These are phyloP conservation scores for Xylariomycetidae sp. DNA, from an alignment of 2,329 filamentous ascomycete species.

Conservation along the genomic window DNA sequence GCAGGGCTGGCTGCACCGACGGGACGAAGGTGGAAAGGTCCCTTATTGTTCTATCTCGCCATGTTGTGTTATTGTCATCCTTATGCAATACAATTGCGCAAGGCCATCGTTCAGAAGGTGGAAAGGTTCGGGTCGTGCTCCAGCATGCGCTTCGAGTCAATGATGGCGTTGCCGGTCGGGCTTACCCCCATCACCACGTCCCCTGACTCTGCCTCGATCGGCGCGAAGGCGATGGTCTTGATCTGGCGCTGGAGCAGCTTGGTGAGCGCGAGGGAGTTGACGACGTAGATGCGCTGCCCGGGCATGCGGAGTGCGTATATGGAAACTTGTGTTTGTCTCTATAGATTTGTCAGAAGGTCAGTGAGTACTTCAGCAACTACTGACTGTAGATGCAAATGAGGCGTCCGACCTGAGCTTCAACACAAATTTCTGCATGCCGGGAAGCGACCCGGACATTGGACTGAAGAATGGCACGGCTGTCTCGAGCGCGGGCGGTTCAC, in stretches of 20 bases:
- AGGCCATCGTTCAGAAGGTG: no score
- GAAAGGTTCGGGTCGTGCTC: constrained; percentile 3
- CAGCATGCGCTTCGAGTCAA: constrained; percentile 5
- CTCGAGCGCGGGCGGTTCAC: constrained; percentile 7
- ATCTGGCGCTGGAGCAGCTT: constrained; percentile 8
- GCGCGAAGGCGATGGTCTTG: constrained; percentile 9
- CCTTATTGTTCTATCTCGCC: no score
- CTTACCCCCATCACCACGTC: constrained; percentile 7
- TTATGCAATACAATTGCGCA: no score
- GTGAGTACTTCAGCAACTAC: neutral
- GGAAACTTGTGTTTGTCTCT: constrained; percentile 11
- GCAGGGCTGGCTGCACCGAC: constrained; percentile 5
- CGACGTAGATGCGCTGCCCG: constrained; percentile 9
- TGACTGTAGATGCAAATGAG: no score
- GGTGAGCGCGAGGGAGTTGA: constrained; percentile 10
- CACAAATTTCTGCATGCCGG: constrained; percentile 3
- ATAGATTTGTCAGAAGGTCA: no score
- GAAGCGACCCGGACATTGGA: constrained; percentile 1
- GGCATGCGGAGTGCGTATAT: constrained; percentile 13
- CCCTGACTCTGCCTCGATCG: constrained; percentile 6
- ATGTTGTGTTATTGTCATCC: no score
- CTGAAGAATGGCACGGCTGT: constrained; percentile 11
- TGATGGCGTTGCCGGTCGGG: constrained; percentile 5
- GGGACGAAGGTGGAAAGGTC: no score
- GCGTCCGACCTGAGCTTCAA: constrained; percentile 3